A percentile compares a stretch with the other conserved stretches of the same genome.
phyloP scores from a whole-genome alignment of 1,284 basidiomycete genomes.

The Trichosporon coremiiforme region DNA sequence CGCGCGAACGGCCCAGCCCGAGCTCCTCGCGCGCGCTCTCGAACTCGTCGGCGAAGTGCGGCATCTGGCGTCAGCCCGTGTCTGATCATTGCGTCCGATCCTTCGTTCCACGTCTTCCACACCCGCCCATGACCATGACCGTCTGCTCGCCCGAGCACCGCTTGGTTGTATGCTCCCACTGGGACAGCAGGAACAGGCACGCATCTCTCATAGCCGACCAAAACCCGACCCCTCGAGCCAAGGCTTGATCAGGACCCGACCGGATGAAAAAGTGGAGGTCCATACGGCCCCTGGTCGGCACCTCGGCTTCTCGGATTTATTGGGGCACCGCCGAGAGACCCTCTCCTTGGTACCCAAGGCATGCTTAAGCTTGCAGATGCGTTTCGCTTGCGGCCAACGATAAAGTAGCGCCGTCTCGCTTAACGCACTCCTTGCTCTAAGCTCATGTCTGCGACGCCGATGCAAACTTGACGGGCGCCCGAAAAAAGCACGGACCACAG shows the following conservation, averaged over 20 bases:
- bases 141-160: no score
- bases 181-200: neutral
- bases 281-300: neutral
- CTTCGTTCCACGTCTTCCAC: no score
- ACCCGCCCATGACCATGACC: no score
- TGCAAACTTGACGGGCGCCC: no score
- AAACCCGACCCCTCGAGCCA: neutral
- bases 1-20: slow-evolving; percentile 23
- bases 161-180: neutral
- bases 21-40: slow-evolving; percentile 22
- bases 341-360: neutral
- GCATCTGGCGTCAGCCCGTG: slow-evolving; percentile 19
- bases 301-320: slow-evolving; percentile 4
- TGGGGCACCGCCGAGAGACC: neutral
- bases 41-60: slow-evolving; percentile 28
- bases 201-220: neutral
- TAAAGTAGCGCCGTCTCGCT: neutral
- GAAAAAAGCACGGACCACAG: neutral
- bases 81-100: neutral
- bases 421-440: no score
- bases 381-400: neutral
- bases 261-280: neutral
- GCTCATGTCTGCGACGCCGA: no score
- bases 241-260: neutral
- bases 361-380: neutral